Base-by-base conservation (phyloP, 202 grass and related monocot genomes). In the Bolboschoenoplectus hybrid region DNA sequence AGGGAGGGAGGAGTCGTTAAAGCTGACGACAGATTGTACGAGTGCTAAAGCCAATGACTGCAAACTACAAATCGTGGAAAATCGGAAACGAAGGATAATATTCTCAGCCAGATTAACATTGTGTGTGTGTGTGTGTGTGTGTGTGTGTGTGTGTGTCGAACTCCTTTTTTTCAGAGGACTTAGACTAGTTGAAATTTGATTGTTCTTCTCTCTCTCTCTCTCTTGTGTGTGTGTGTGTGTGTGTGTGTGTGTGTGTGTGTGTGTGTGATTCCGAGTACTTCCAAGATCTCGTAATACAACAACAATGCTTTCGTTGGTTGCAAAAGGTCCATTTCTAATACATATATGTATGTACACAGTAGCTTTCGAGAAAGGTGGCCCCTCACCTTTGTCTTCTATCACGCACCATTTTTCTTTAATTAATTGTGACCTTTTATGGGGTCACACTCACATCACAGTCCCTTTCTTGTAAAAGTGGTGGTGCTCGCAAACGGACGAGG, bases 381-480 rank as follows among this genome's bases (percentile, higher is more conserved):
- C 81, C 3, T 32, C 43, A 5, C 0, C 32, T 52, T 19, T 82
- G 50, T 57, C 3, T 78, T 17, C 3, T 55, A 61, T 26, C 16
- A 26, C 26, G 40, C 32, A 53, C 14, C 41, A 34, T 75, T 47
- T 74, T 63, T 2, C 1, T 39, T 26, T 26, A 26, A 26, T 26
- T 55, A 41, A 20, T 35, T 39, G 44, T 14, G 51, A 67, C 67
- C 1, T 51, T 53, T 64, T 44, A 45, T 66, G 36, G 10, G 38
- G 63, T 74, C 68, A 50, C 34, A 1, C 68, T 74, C 68, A 50
- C 34, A 1, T 78, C 69, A 43, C 26, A 46, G 76, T 79, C 56
- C 8, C 67, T 88, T 32, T 84, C 86, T n/a, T 60, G 2, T 34
- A 79, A 88, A 88, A 88, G 62, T 69, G 58, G 61, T 34, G n/a